These are phyloP conservation scores for Fusarium sp. DNA, from an alignment of 2,329 filamentous ascomycete species.

Conservation along the genomic window DNA sequence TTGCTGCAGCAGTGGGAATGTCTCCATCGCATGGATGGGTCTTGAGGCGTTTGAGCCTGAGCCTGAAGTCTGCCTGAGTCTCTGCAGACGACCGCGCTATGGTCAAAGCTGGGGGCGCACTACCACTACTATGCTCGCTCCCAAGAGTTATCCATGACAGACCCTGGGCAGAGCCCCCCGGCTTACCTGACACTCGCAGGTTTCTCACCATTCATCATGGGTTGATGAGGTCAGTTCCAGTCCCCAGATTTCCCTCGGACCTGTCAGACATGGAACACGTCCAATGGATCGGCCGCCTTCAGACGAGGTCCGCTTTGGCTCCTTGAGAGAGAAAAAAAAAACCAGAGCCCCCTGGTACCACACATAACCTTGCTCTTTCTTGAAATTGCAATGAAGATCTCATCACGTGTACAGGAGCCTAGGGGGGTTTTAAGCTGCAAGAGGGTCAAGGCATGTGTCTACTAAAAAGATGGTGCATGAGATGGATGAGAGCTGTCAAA, in stretches of 20 bases:
- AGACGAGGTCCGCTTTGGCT: not conserved
- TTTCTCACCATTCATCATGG: constrained; percentile 25
- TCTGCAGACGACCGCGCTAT: constrained; percentile 6
- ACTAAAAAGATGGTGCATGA: constrained; percentile 7
- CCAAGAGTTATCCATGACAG: not conserved
- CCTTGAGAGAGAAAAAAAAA: not conserved
- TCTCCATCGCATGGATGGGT: constrained; percentile 18
- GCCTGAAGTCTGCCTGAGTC: constrained; percentile 37
- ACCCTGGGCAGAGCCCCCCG: not conserved
- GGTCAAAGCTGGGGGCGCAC: constrained; percentile 27
- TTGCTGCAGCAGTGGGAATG: constrained; percentile 20
- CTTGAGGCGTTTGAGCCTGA: constrained; percentile 13
- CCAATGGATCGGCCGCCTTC: constrained; percentile 6
- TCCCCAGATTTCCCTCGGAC: constrained; percentile 30
- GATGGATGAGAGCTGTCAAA: constrained; percentile 4
- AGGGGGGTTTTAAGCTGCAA: constrained; percentile 22
- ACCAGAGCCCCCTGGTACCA: constrained; percentile 6
- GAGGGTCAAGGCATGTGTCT: constrained; percentile 9
- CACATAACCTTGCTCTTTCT: constrained; percentile 28
- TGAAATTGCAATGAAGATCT: constrained; percentile 45
- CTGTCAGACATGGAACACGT: constrained; percentile 4
- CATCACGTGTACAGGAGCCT: constrained; percentile 42
- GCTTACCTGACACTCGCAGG: constrained; percentile 15
- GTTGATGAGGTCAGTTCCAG: constrained; percentile 36
- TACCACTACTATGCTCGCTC: constrained; percentile 13